Evolutionary conservation across 371 early-diverging fungal genomes (phyloP), one percentile per base, ranked within the genome.

Genomic region (Apophysomyces ossiformis): DNA sequence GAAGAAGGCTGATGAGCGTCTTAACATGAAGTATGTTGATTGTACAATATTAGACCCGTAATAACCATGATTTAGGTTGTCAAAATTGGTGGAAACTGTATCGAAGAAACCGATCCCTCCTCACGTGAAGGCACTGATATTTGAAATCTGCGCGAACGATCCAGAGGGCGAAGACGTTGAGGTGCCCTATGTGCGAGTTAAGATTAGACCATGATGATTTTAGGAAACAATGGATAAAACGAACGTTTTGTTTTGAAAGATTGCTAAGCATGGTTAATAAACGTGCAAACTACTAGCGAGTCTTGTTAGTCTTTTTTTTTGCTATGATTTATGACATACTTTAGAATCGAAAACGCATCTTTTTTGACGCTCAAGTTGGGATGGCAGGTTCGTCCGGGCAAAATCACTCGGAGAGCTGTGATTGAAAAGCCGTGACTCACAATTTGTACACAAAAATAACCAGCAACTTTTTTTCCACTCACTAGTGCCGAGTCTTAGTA

Each of bases 81-180:
- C 94, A 0, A 81, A 94, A 63, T 57, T 96, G 35, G 85, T 95
- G 6, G 93, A 90, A 77, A 79, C 83, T 1, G 89, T 96, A n/a
- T 88, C 93, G 57, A 93, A 92, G 85, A 97, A 96, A 79, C 90
- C 92, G 9, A 85, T 95, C 61, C 93, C 95, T 16, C 66, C 88
- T 15, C 95, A 97, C 67, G 93, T 93, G 69, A 91, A 87, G 71
- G 84, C 91, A 26, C 65, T 96, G 9, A 91, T 94, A 13, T 86
- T 97, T 38, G 96, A 95, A 70, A 82, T 96, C 47, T 93, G 95
- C 73, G 94, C 90, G 58, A 93, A 94, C 66, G 96, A 96, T 68
- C 76, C 74, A 11, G 87, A 93, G n/a, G 97, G 90, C 13, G 97
- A 97, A 70, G 97, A 97, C 71, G 94, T 95, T 16, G 95, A 94